phyloP scores from a whole-genome alignment of 2,329 filamentous ascomycete genomes.

The Penicillium sp. region DNA sequence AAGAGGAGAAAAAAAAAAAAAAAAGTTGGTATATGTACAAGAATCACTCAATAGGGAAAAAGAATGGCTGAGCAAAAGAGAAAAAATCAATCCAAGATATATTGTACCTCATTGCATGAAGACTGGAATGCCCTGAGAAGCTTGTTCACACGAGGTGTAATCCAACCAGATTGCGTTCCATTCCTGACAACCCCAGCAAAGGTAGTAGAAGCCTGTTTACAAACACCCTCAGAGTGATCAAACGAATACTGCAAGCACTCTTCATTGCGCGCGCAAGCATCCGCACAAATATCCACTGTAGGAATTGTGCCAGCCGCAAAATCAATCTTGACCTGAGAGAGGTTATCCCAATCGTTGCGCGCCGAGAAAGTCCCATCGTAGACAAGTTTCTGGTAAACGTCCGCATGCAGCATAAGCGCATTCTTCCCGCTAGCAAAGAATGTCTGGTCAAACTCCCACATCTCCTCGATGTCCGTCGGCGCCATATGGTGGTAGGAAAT shows the following conservation, averaged over 20 bases:
- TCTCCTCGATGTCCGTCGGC: slow-evolving; percentile 39
- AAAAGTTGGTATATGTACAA: slow-evolving; percentile 18
- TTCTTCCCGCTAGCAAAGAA: slow-evolving; percentile 57
- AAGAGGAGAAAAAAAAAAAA: neutral
- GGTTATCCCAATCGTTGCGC: slow-evolving; percentile 27
- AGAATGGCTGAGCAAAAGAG: neutral
- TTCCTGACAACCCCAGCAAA: slow-evolving; percentile 17
- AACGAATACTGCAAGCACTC: slow-evolving; percentile 30
- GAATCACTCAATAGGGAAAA: neutral
- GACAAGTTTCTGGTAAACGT: slow-evolving; percentile 28
- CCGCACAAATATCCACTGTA: slow-evolving; percentile 20
- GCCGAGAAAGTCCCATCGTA: slow-evolving; percentile 12
- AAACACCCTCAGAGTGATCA: slow-evolving; percentile 13
- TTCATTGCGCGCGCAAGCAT: slow-evolving; percentile 21
- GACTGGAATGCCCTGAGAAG: slow-evolving; percentile 22
- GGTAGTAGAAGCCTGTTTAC: slow-evolving; percentile 22
- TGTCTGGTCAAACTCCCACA: slow-evolving; percentile 44
- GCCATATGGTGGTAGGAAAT: slow-evolving; percentile 51
- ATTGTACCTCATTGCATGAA: slow-evolving; percentile 25
- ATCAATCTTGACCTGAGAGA: slow-evolving; percentile 16
- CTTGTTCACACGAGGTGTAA: slow-evolving; percentile 22
- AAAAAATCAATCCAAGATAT: slow-evolving; percentile 18
- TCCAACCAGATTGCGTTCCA: slow-evolving; percentile 27
- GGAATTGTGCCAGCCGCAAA: slow-evolving; percentile 16
- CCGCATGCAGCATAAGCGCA: slow-evolving; percentile 24